Percentiles rank a stretch among this genome's conserved stretches.
Conservation (phyloP, 306 rosid species). For the Vigna radiata region DNA sequence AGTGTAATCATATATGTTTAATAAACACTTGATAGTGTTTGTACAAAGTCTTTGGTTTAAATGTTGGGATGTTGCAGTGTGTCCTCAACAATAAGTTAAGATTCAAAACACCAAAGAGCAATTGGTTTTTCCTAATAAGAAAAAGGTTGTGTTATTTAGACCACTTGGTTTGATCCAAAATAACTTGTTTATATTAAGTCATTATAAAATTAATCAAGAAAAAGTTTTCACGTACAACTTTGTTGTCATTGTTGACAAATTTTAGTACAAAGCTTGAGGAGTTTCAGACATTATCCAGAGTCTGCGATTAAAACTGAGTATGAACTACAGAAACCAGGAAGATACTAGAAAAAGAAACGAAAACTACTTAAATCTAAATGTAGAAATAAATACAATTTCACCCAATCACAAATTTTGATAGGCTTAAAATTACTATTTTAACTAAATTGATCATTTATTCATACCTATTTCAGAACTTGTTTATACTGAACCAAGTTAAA, state of each 20-base stretch:
- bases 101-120: neutral
- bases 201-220: neutral
- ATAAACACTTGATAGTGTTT: neutral
- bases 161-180: neutral
- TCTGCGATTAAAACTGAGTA: neutral
- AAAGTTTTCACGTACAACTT: neutral
- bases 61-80: neutral
- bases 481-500: neutral
- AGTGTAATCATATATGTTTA: neutral
- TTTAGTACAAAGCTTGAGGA: neutral
- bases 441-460: neutral
- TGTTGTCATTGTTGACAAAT: neutral
- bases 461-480: neutral
- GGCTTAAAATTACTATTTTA: neutral
- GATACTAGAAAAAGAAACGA: neutral
- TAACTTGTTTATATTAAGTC: neutral
- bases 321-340: neutral
- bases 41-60: neutral
- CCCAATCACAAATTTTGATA: neutral
- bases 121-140: neutral
- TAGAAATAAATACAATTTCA: neutral
- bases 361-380: too few relatives aligned
- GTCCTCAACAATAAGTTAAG: neutral
- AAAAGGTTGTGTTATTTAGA: neutral
- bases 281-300: neutral